phyloP scores from a whole-genome alignment of 2,329 filamentous ascomycete species.

The Mollisia scopiformis region DNA sequence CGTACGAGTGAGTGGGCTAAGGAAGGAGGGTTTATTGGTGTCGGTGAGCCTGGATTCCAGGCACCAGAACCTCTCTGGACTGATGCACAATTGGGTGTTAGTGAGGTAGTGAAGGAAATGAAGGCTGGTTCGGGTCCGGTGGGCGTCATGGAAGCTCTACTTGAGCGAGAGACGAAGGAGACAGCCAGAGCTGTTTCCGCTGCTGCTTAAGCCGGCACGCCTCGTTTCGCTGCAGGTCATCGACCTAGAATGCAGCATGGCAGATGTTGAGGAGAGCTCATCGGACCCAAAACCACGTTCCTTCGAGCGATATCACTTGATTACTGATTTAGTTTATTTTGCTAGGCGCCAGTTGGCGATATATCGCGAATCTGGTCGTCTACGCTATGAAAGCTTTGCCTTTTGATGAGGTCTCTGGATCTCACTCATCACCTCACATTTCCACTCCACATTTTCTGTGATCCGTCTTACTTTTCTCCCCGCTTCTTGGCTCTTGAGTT shows the following conservation, averaged over 20 bases:
- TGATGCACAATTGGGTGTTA: constrained; percentile 81
- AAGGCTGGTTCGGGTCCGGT: constrained; percentile 47
- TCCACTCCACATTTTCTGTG: no score
- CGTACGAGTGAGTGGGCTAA: constrained; percentile 90
- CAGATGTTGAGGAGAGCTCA: constrained; percentile 30
- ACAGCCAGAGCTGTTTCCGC: constrained; percentile 37
- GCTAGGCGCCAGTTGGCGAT: not conserved
- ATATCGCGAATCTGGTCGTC: not conserved
- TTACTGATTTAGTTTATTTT: constrained; percentile 2
- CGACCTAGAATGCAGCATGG: not conserved
- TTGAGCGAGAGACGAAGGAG: constrained; percentile 55
- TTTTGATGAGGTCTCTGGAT: not conserved
- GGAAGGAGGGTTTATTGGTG: constrained; percentile 91
- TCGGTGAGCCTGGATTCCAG: constrained; percentile 70
- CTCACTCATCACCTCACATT: not conserved
- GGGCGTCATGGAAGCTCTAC: constrained; percentile 59
- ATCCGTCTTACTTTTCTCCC: not conserved
- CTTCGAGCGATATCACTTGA: constrained; percentile 29
- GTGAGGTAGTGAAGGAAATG: constrained; percentile 66
- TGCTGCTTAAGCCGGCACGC: constrained; percentile 35
- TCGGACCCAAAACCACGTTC: constrained; percentile 40
- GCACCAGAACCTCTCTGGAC: constrained; percentile 83
- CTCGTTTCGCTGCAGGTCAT: not conserved
- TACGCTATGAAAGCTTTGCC: not conserved
- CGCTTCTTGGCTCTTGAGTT: not conserved